Base-by-base conservation (phyloP, 257 asterid species). In the Datura wrightii region DNA sequence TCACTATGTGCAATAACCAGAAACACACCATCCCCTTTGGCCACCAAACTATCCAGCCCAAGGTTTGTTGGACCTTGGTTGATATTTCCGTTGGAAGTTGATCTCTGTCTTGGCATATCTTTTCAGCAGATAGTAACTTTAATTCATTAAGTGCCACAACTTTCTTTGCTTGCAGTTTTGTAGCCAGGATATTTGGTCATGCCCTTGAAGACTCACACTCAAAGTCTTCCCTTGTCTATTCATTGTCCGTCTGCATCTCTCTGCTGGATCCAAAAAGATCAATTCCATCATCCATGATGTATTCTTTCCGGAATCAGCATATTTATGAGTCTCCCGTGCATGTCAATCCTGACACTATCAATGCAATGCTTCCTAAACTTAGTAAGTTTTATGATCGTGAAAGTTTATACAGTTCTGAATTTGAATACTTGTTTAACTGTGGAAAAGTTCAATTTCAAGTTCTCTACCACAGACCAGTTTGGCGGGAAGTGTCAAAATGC, bases 331-430 rank as follows among this genome's bases (percentile, higher is more conserved):
- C 97, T 83, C 91, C 97, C 54, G 60, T 90, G 83, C 89, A 88
- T 87, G 98, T 94, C 79, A 87, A 92, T 91, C 94, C 95, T 46
- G 98, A 95, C 42, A 95, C 99, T 54, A 92, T 97, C 71, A 90
- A 92, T 90, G 98, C 99, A 60, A 94, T 97, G 99, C 97, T 97
- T 79, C 99, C 99, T 6, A 93, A 91, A 90, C 98, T 97, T 87
- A 95, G 99, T 95, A 52, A 76, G 82, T 52, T 52, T 52, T 50
- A 62, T 14, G 11, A 7, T 39, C 31, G 31, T 50, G 46, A 13
- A 50, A 76, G 81, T 76, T 76, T 2, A 14, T 31, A 31, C 46
- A 34, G 8, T 52, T 31, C 14, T 52, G 46, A 76, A 36, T 76
- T 76, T 52, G 82, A 54, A 52, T 76, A 50, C 48, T 52, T 76